These are phyloP conservation scores for Tuber umbilicatum DNA, from an alignment of 495 filamentous ascomycete genomes.

Conservation along the genomic window DNA sequence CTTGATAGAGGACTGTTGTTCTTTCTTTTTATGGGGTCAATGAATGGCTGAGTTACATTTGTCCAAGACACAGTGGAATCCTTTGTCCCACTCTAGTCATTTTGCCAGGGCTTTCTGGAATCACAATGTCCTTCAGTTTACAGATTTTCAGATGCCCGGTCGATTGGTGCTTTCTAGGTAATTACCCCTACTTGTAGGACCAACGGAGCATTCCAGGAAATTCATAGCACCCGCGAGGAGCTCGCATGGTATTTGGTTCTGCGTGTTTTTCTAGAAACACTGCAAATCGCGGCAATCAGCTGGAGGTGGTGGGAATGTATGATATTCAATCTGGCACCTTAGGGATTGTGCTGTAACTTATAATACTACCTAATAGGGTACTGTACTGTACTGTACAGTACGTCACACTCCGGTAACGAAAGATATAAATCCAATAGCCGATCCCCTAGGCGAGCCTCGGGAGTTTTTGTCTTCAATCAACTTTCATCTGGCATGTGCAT, in stretches of 20 bases:
- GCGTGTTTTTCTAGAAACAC: background rate
- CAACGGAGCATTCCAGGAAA: background rate
- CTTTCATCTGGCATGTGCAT: background rate
- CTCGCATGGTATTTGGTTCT: background rate
- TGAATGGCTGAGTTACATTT: background rate
- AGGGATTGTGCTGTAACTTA: background rate
- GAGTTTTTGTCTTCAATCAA: background rate
- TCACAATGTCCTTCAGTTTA: background rate
- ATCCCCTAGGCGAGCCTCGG: background rate
- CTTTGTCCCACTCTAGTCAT: background rate
- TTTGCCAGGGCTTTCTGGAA: background rate
- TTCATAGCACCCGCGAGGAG: background rate
- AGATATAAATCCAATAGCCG: background rate
- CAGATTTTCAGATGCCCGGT: background rate
- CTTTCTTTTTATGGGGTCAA: background rate
- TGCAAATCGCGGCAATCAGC: background rate
- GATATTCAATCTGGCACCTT: background rate
- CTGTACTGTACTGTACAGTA: background rate
- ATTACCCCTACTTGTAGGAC: background rate
- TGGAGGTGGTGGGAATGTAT: background rate
- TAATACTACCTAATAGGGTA: background rate
- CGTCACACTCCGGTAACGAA: background rate
- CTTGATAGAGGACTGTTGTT: background rate
- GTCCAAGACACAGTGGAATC: background rate
- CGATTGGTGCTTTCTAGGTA: background rate